Conservation (phyloP, 768 basidiomycete genomes). For the Mycena alexandri region DNA sequence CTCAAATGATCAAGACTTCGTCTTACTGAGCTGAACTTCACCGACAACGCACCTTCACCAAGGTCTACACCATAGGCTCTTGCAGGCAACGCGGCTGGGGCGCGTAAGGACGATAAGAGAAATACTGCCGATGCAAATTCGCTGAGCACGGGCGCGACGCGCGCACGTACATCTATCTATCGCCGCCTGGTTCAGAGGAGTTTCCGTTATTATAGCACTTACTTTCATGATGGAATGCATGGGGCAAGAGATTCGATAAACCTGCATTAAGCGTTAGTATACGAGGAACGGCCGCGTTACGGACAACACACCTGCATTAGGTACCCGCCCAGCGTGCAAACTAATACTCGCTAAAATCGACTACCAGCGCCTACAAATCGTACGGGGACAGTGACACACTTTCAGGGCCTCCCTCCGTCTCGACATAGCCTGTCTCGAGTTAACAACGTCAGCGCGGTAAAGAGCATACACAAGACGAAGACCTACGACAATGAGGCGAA, state of each 20-base stretch:
- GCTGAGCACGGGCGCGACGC: no score
- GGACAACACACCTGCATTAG: background rate
- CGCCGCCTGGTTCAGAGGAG: no score
- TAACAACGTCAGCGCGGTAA: background rate
- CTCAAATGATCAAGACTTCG: no score
- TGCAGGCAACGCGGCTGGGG: no score
- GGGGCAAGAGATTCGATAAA: background rate
- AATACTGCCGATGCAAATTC: no score
- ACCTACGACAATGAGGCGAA: background rate
- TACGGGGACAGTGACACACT: background rate
- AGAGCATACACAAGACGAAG: background rate
- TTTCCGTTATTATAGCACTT: background rate
- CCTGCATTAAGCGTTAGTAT: background rate
- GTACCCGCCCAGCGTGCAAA: background rate
- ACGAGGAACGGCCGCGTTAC: background rate
- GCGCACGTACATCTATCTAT: no score
- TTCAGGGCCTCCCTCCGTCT: conserved; percentile 1
- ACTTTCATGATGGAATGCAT: background rate
- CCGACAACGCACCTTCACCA: no score
- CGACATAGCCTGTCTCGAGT: no score
- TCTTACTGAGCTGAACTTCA: no score
- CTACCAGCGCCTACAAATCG: background rate
- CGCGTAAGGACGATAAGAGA: no score
- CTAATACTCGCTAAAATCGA: background rate
- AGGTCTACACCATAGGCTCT: no score